Percentiles rank a stretch among this genome's conserved stretches.
Conservation (phyloP, 1,284 basidiomycete species). For the Cutaneotrichosporon curvatum region DNA sequence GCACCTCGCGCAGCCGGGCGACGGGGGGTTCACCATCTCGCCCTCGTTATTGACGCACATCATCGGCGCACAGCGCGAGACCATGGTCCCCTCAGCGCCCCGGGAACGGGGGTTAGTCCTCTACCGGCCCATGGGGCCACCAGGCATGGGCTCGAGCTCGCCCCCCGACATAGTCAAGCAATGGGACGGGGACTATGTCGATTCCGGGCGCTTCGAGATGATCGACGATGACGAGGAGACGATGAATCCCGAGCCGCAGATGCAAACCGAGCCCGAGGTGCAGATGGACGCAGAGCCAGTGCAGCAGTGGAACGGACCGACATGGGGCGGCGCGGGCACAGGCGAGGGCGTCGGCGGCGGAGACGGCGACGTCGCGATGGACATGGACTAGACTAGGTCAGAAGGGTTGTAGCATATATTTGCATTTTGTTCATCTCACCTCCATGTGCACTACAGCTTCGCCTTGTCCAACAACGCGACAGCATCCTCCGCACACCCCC, state of each 20-base stretch:
- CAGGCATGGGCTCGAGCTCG: constrained; percentile 14
- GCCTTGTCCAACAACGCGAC: constrained; percentile 34
- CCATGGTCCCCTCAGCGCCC: constrained; percentile 1
- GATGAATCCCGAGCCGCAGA: background rate
- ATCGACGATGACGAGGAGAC: constrained; percentile 15
- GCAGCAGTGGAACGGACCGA: too few relatives aligned
- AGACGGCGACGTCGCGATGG: too few relatives aligned
- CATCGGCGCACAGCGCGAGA: constrained; percentile 29
- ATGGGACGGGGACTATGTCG: constrained; percentile 5
- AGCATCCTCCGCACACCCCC: constrained; percentile 42
- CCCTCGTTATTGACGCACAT: constrained; percentile 42
- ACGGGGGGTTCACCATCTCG: constrained; percentile 35
- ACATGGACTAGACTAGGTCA: too few relatives aligned
- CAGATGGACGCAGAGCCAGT: too few relatives aligned
- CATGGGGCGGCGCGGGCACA: too few relatives aligned
- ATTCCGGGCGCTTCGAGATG: constrained; percentile 9
- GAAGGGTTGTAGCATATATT: too few relatives aligned
- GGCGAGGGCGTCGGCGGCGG: too few relatives aligned
- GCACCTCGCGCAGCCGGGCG: constrained; percentile 35
- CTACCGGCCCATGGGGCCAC: constrained; percentile 30
- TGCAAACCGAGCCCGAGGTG: too few relatives aligned
- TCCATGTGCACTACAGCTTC: constrained; percentile 4
- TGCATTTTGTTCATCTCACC: background rate
- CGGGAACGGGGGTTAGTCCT: constrained; percentile 28
- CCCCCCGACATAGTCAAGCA: constrained; percentile 9